Conservation (phyloP, 345 rosid genomes). For the Atalantia buxifolia region DNA sequence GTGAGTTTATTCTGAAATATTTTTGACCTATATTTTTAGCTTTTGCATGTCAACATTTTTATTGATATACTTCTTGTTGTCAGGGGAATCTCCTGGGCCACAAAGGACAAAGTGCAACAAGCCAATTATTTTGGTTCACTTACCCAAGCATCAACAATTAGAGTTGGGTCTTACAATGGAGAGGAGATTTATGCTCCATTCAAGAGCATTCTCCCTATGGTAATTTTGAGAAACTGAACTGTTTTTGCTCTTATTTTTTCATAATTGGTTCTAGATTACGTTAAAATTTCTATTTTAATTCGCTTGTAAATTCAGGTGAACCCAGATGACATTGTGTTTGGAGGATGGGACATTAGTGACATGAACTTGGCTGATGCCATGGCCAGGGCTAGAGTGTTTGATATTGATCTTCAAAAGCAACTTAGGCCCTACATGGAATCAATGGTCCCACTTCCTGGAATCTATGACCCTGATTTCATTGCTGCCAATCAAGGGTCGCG, state of each 20-base stretch:
- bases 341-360: constrained; percentile 98
- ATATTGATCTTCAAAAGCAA: constrained; percentile 91
- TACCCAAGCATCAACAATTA: constrained; percentile 85
- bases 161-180: constrained; percentile 96
- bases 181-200: constrained; percentile 98
- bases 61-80: constrained; percentile 2
- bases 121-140: constrained; percentile 96
- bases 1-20: constrained; percentile 40
- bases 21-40: not conserved
- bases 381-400: constrained; percentile 89
- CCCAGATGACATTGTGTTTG: constrained; percentile 90
- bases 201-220: constrained; percentile 97
- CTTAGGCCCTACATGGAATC: constrained; percentile 94
- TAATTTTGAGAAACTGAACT: constrained; percentile 16
- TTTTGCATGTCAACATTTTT: constrained; percentile 5
- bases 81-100: constrained; percentile 99
- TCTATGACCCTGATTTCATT: constrained; percentile 88
- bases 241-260: not conserved
- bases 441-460: constrained; percentile 89
- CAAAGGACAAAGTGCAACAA: constrained; percentile 95
- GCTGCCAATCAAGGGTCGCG: constrained; percentile 96
- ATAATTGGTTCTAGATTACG: not conserved
- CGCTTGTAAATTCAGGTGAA: constrained; percentile 47
- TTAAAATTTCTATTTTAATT: not conserved
- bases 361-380: constrained; percentile 98